A percentile compares a stretch with the other conserved stretches of the same genome.
Conservation (phyloP, 768 basidiomycete species). For the Galerina sulciceps region DNA sequence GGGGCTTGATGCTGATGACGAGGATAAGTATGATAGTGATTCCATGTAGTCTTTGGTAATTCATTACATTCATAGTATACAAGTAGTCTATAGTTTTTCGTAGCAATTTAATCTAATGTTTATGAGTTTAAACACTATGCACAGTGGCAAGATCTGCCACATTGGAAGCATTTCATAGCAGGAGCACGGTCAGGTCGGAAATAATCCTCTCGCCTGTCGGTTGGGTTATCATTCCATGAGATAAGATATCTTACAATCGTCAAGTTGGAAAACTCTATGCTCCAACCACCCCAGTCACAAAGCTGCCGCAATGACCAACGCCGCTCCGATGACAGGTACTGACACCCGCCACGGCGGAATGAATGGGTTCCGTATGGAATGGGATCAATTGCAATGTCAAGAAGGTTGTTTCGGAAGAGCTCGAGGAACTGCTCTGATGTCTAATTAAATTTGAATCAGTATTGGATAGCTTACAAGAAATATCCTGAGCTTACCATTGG, state of each 20-base stretch:
- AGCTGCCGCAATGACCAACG: conserved; percentile 40
- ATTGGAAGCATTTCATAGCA: conserved; percentile 13
- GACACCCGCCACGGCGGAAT: conserved; percentile 33
- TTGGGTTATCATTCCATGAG: conserved; percentile 42
- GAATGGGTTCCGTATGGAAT: conserved; percentile 43
- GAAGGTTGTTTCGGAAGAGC: conserved; percentile 41
- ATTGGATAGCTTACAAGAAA: not conserved
- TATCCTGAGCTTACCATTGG: conserved; percentile 7
- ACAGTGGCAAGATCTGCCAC: conserved; percentile 16
- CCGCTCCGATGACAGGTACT: conserved; percentile 35
- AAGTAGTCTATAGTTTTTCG: not conserved
- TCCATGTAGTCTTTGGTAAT: not conserved
- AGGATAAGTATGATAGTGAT: not conserved
- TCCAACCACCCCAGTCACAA: conserved; percentile 54
- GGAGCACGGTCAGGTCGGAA: conserved; percentile 33
- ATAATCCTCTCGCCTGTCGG: conserved; percentile 35
- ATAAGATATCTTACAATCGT: conserved; percentile 48
- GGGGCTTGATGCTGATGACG: not conserved
- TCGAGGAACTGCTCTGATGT: conserved; percentile 40
- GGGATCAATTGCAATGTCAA: conserved; percentile 42
- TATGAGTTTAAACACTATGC: not conserved
- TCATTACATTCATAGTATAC: not conserved
- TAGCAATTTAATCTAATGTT: not conserved
- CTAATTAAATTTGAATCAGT: conserved; percentile 22
- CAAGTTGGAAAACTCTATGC: conserved; percentile 38